Percentiles rank a stretch among this genome's conserved stretches.
Evolutionary conservation across 345 rosid genomes (phyloP).

Genomic region (Heritiera fomes): DNA sequence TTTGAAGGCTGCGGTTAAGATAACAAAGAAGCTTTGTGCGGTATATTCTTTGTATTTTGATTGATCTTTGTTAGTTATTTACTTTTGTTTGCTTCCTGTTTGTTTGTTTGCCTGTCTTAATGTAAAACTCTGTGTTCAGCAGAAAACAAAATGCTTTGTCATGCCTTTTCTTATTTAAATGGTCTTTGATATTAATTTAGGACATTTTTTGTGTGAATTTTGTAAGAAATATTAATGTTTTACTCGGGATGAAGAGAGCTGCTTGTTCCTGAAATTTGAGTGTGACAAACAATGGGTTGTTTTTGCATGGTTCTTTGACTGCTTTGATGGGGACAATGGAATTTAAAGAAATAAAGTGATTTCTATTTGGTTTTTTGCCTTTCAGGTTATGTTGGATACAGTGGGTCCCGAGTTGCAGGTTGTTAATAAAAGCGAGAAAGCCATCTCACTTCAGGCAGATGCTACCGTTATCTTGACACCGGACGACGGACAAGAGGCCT

Average conservation of each 20-base stretch:
- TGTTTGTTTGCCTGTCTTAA: neutral
- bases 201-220: neutral
- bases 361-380: conserved; percentile 7
- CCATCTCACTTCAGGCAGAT: conserved; percentile 77
- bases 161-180: neutral
- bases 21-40: conserved; percentile 88
- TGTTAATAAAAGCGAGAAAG: conserved; percentile 66
- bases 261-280: neutral
- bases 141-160: neutral
- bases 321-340: neutral
- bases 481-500: conserved; percentile 70
- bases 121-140: neutral
- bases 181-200: neutral
- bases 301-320: neutral
- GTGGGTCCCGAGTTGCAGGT: conserved; percentile 97
- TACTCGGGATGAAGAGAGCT: neutral
- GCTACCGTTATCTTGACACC: conserved; percentile 79
- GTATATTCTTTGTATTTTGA: conserved; percentile 38
- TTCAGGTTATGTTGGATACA: conserved; percentile 91
- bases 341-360: neutral
- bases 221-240: neutral
- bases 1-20: conserved; percentile 68
- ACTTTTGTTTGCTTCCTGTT: conserved; percentile 16
- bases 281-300: neutral
- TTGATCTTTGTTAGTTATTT: neutral